Evolutionary conservation across 140 eudicot genomes (phyloP).

Genomic region (Oenanthe javanica): DNA sequence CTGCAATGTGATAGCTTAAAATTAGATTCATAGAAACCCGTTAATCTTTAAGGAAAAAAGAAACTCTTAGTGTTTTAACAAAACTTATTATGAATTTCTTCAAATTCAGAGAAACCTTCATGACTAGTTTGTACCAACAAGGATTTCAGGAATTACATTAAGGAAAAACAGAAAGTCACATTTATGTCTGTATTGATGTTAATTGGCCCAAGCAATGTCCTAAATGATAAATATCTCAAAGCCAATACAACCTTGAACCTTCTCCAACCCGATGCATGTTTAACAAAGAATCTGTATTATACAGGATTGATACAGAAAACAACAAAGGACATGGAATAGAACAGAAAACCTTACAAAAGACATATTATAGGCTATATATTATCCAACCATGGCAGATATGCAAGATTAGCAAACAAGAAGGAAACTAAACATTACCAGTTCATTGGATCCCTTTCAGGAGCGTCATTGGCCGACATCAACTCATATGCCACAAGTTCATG

Average conservation of each 20-base stretch:
- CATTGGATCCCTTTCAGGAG: slow-evolving; percentile 92
- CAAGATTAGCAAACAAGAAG: background rate
- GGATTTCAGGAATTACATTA: background rate
- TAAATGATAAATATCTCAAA: background rate
- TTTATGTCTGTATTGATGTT: background rate
- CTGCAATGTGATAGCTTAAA: background rate
- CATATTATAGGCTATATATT: too few species aligned
- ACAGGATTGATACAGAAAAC: background rate
- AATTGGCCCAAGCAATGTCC: background rate
- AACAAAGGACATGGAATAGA: background rate
- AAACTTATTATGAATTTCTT: background rate
- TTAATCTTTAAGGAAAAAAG: background rate
- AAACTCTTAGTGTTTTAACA: background rate
- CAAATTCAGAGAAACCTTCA: background rate
- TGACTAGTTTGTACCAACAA: background rate
- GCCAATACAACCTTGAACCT: background rate
- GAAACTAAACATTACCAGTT: slow-evolving; percentile 47
- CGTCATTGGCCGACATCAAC: slow-evolving; percentile 96
- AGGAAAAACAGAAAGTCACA: background rate
- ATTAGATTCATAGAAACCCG: background rate
- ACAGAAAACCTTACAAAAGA: background rate
- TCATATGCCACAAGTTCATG: slow-evolving; percentile 75
- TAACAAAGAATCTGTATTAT: background rate
- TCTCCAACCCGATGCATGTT: background rate
- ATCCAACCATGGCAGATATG: background rate